Evolutionary conservation across 345 rosid genomes (phyloP).

Genomic region (Populus davidiana): DNA sequence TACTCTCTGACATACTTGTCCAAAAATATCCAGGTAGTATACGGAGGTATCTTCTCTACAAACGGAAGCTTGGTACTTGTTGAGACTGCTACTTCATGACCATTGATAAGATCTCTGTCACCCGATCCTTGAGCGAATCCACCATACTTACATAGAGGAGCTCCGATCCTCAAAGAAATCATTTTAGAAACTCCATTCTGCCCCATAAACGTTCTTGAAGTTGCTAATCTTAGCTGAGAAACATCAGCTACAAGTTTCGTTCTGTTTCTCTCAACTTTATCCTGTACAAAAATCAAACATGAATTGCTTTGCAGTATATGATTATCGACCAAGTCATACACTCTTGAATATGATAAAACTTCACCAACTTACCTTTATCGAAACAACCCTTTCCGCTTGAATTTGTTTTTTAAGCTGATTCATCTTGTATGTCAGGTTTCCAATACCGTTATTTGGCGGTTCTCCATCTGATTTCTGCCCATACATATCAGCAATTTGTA

Average conservation of each 20-base stretch:
- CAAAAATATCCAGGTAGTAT: slow-evolving; percentile 95
- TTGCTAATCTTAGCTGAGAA: slow-evolving; percentile 37
- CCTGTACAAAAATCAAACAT: slow-evolving; percentile 39
- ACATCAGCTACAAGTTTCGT: slow-evolving; percentile 52
- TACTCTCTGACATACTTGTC: slow-evolving; percentile 54
- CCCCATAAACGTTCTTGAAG: slow-evolving; percentile 36
- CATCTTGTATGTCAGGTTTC: slow-evolving; percentile 58
- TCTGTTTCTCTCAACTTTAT: slow-evolving; percentile 60
- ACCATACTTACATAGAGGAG: slow-evolving; percentile 53
- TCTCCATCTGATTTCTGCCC: slow-evolving; percentile 57
- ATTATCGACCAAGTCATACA: background rate
- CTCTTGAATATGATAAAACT: background rate
- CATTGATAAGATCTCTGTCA: slow-evolving; percentile 58
- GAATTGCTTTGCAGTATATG: background rate
- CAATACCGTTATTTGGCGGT: slow-evolving; percentile 37
- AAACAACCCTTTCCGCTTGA: slow-evolving; percentile 64
- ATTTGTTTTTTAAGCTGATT: slow-evolving; percentile 71
- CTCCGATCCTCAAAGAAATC: slow-evolving; percentile 45
- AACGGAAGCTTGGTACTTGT: slow-evolving; percentile 51
- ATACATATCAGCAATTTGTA: background rate
- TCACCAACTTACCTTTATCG: slow-evolving; percentile 49
- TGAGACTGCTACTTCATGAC: slow-evolving; percentile 55
- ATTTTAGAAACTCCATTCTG: slow-evolving; percentile 31
- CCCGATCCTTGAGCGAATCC: slow-evolving; percentile 56
- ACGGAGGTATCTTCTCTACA: slow-evolving; percentile 77